Percentiles rank a stretch among this genome's conserved stretches.
phyloP scores from a whole-genome alignment of 768 basidiomycete species.

The Macrolepiota fuliginosa region DNA sequence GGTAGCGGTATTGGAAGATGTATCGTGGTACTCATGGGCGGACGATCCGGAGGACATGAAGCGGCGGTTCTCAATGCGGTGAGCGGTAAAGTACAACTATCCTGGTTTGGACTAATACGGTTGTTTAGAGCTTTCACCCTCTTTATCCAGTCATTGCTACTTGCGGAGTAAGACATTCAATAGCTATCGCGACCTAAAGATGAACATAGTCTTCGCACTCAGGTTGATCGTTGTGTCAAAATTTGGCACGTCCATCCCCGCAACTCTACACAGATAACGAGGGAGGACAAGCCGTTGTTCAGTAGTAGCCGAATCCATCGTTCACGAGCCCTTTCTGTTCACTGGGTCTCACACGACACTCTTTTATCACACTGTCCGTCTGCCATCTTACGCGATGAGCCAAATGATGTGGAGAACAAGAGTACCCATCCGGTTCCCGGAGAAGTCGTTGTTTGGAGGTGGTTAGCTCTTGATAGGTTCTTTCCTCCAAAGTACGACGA shows the following conservation, averaged over 20 bases:
- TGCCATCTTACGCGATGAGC: constrained; percentile 37
- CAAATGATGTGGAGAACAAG: constrained; percentile 22
- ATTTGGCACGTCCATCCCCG: constrained; percentile 61
- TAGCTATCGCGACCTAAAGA: not conserved
- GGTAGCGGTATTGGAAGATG: constrained; percentile 65
- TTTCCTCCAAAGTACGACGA: constrained; percentile 46
- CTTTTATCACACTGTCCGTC: constrained; percentile 54
- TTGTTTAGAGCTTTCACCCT: constrained; percentile 63
- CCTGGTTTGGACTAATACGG: not conserved
- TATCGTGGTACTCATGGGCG: constrained; percentile 62
- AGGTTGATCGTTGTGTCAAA: constrained; percentile 76
- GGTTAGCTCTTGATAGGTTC: constrained; percentile 65
- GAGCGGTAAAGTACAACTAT: constrained; percentile 18
- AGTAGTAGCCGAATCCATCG: constrained; percentile 65
- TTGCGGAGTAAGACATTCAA: constrained; percentile 56
- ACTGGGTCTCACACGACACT: constrained; percentile 60
- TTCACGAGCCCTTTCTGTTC: constrained; percentile 59
- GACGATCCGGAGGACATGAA: constrained; percentile 69
- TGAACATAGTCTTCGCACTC: not conserved
- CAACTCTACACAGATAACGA: constrained; percentile 33
- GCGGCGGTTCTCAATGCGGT: constrained; percentile 70
- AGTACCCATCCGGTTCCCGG: constrained; percentile 40
- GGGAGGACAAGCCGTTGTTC: constrained; percentile 78
- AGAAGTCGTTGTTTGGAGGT: constrained; percentile 60
- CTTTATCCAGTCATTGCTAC: constrained; percentile 67